phyloP scores from a whole-genome alignment of 1,284 basidiomycete genomes.

The Rugiboletus extremiorientalis region DNA sequence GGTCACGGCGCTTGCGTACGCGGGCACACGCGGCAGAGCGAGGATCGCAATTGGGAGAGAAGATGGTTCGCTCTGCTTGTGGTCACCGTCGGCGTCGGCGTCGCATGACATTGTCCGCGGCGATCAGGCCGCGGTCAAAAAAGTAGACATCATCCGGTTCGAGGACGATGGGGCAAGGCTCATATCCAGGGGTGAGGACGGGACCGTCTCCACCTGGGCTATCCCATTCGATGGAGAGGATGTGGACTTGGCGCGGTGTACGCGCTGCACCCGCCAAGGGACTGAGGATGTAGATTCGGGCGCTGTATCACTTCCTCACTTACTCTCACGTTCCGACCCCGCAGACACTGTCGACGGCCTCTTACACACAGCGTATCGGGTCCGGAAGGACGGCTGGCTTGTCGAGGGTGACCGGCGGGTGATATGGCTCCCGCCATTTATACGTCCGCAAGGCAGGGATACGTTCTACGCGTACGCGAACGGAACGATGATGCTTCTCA shows the following conservation, averaged over 20 bases:
- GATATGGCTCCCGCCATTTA: constrained; percentile 4
- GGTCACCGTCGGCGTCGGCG: constrained; percentile 17
- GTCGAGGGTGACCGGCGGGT: constrained; percentile 8
- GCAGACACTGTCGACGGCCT: constrained; percentile 8
- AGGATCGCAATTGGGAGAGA: constrained; percentile 17
- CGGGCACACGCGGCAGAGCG: neutral
- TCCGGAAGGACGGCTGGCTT: constrained; percentile 15
- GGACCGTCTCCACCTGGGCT: constrained; percentile 9
- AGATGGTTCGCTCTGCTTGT: constrained; percentile 19
- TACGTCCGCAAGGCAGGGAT: constrained; percentile 8
- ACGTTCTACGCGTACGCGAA: constrained; percentile 1
- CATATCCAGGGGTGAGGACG: constrained; percentile 10
- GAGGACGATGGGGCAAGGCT: constrained; percentile 8
- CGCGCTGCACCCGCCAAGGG: neutral
- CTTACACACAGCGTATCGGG: constrained; percentile 9
- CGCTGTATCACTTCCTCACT: neutral
- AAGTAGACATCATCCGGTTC: constrained; percentile 13
- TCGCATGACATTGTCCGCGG: constrained; percentile 8
- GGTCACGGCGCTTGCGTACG: constrained; percentile 19
- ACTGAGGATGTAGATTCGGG: neutral
- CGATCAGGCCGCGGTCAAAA: constrained; percentile 4
- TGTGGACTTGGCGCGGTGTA: constrained; percentile 3
- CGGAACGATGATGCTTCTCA: neutral
- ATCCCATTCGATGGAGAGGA: neutral
- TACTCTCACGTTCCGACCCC: constrained; percentile 12